Conservation (phyloP, 2,329 filamentous ascomycete genomes). For the Sclerotiophoma versabilis region DNA sequence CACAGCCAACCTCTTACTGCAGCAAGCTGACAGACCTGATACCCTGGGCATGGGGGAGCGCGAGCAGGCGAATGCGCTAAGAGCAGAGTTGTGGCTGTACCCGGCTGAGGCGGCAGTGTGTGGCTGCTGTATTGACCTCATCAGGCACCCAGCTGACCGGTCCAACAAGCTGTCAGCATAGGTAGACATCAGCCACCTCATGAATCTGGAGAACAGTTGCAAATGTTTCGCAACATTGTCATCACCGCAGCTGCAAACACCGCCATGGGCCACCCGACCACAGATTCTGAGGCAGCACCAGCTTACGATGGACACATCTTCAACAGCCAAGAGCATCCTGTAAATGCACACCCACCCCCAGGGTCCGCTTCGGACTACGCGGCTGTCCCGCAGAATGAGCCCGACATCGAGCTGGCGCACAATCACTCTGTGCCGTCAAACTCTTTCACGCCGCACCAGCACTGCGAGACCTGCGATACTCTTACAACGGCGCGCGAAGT, state of each 20-base stretch:
- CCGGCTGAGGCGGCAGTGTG: slow-evolving; percentile 6
- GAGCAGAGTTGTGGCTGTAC: slow-evolving; percentile 6
- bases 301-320: slow-evolving; percentile 12
- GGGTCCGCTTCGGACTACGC: background rate
- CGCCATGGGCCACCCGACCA: slow-evolving; percentile 6
- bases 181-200: background rate
- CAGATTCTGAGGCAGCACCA: slow-evolving; percentile 2
- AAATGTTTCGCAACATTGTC: slow-evolving; percentile 4
- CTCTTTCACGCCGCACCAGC: slow-evolving; percentile 2
- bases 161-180: background rate
- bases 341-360: background rate
- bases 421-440: background rate
- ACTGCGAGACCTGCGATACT: slow-evolving; percentile 15
- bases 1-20: background rate
- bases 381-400: slow-evolving; percentile 1
- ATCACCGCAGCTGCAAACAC: background rate
- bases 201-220: background rate
- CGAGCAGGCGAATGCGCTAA: background rate
- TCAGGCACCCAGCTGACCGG: slow-evolving; percentile 10
- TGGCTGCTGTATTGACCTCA: background rate
- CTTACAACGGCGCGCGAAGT: slow-evolving; percentile 8
- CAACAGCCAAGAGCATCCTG: background rate
- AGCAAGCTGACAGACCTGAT: background rate
- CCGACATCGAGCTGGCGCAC: slow-evolving; percentile 11
- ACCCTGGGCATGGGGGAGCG: background rate